Evolutionary conservation across 2,329 filamentous ascomycete species (phyloP), one percentile per base, ranked within the genome.

Genomic region (Talaromyces verruculosus): DNA sequence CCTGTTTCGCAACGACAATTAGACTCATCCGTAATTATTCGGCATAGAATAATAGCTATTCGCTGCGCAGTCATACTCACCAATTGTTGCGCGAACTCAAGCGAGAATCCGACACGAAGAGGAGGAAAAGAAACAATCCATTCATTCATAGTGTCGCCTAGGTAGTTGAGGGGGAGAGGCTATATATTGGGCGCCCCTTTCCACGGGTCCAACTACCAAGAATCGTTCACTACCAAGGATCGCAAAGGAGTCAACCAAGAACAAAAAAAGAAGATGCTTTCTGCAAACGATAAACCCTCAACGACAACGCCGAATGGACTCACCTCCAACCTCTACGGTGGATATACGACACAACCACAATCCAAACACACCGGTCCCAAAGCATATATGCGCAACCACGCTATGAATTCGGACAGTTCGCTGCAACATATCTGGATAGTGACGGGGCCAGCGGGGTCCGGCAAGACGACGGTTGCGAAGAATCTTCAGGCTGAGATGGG

Each of bases 371-470:
- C 47, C 5, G 39, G 41, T 15, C 47, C 62, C 30, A 62, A 59
- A 22, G 43, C 65, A 63, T 51, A 53, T 39, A 53, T 60, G 37
- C 65, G 53, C 35, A 63, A 35, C 13, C 41, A 37, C 41, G 43
- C 57, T 35, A 59, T 63, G 61, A 37, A 51, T 17, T 37, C 64
- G 22, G 49, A n/a, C 13, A 58, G 60, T 13, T 68, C 71, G 41
- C 66, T 78, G 47, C 88, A 89, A 72, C 90, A 93, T 77, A 92
- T 93, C 74, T 93, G 90, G 89, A 84, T 93, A 67, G 87, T 93
- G 61, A 92, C 90, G 1, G 91, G 91, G 33, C 91, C 91, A 61
- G 90, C 91, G 51, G 91, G 91, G 33, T 92, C 89, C 74, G 91
- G 91, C 67, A 93, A 93, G 82, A 91, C 87, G 65, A 93, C 90